phyloP scores from a whole-genome alignment of 2,329 filamentous ascomycete species.

The Pseudogymnoascus sp. region DNA sequence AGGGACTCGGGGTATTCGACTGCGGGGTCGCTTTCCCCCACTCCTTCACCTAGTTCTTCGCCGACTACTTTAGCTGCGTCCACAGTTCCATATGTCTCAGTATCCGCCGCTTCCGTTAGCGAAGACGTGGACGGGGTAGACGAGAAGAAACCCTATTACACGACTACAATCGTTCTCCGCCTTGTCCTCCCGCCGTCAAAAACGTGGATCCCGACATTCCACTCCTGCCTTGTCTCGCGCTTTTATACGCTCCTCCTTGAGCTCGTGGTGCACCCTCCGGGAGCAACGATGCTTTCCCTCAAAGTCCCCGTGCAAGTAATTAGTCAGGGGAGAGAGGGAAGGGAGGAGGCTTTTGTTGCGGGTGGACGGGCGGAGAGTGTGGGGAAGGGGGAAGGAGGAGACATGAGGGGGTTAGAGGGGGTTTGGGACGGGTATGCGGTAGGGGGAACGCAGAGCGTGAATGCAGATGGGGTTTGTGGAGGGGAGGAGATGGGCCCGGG shows the following conservation, averaged over 20 bases:
- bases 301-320: not conserved
- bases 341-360: not conserved
- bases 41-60: not conserved
- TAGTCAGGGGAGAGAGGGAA: not conserved
- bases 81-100: not conserved
- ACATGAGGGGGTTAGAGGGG: not conserved
- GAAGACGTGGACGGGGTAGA: not conserved
- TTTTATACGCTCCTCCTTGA: slow-evolving; percentile 51
- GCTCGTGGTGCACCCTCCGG: not conserved
- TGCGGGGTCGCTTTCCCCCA: not conserved
- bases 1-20: slow-evolving; percentile 23
- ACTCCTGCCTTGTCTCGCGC: slow-evolving; percentile 58
- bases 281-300: not conserved
- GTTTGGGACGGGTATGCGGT: not conserved
- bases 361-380: not conserved
- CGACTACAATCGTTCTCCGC: slow-evolving; percentile 52
- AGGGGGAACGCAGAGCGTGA: not conserved
- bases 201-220: slow-evolving; percentile 59
- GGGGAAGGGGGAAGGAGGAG: not conserved
- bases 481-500: not conserved
- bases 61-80: not conserved
- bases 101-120: not conserved
- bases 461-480: not conserved
- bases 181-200: slow-evolving; percentile 51
- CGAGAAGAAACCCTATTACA: slow-evolving; percentile 36